Conservation (phyloP, 2,329 filamentous ascomycete species). For the Cladosporium phlei region DNA sequence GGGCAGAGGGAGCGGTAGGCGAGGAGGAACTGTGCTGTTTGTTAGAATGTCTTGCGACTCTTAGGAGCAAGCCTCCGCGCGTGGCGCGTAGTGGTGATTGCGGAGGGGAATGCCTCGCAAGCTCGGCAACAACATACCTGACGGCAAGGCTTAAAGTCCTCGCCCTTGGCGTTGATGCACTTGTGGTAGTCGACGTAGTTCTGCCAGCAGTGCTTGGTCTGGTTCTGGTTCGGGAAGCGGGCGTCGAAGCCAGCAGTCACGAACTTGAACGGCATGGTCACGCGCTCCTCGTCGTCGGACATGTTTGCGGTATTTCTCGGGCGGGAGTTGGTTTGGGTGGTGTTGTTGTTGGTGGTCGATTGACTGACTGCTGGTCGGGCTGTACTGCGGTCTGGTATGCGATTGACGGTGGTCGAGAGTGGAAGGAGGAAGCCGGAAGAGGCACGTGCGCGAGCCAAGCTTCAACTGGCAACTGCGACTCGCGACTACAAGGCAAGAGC, state of each 20-base stretch:
- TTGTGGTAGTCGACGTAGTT: slow-evolving; percentile 99
- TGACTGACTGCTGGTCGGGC: slow-evolving; percentile 18
- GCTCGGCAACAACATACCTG: no score
- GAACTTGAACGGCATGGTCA: slow-evolving; percentile 99
- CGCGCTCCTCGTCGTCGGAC: slow-evolving; percentile 81
- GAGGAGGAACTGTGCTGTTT: slow-evolving; percentile 72
- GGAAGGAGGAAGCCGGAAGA: slow-evolving; percentile 13
- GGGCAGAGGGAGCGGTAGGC: slow-evolving; percentile 98
- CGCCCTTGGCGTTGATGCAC: slow-evolving; percentile 96
- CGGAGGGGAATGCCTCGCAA: no score
- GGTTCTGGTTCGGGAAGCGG: slow-evolving; percentile 97
- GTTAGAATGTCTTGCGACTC: not conserved
- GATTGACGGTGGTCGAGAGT: slow-evolving; percentile 16
- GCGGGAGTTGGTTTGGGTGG: slow-evolving; percentile 12
- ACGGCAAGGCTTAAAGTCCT: slow-evolving; percentile 94
- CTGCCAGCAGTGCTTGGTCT: slow-evolving; percentile 99
- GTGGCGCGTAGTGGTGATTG: no score
- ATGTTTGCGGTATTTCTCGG: slow-evolving; percentile 58
- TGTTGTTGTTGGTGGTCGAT: slow-evolving; percentile 14
- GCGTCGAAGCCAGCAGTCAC: slow-evolving; percentile 99
- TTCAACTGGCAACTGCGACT: slow-evolving; percentile 5
- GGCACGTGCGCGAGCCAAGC: slow-evolving; percentile 9
- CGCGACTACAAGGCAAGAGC: slow-evolving; percentile 5
- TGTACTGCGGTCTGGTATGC: slow-evolving; percentile 19
- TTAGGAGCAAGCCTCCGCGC: no score